phyloP scores from a whole-genome alignment of 805 yeast species.

The Saccharomycopsis babjevae region DNA sequence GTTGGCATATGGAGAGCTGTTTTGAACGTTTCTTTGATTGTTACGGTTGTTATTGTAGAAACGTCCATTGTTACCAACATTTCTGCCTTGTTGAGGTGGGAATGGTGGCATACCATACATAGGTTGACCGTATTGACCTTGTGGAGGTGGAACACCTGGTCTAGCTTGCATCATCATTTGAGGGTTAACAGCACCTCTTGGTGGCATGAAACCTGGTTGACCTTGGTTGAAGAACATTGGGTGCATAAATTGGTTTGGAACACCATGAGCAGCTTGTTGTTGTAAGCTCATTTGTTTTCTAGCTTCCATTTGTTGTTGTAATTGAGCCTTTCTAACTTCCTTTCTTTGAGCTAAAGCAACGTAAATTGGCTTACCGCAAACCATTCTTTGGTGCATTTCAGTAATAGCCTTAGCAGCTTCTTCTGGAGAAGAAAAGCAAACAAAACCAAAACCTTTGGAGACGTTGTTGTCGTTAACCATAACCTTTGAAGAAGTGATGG shows the following conservation, averaged over 20 bases:
- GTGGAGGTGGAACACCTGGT: constrained; percentile 45
- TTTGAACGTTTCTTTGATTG: constrained; percentile 25
- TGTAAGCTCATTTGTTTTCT: constrained; percentile 98
- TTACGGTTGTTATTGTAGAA: constrained; percentile 23
- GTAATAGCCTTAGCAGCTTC: constrained; percentile 98
- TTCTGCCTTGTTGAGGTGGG: constrained; percentile 41
- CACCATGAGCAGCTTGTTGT: constrained; percentile 83
- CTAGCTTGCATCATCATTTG: constrained; percentile 65
- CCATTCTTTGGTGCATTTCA: constrained; percentile 96
- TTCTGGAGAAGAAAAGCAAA: constrained; percentile 94
- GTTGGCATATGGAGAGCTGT: constrained; percentile 20
- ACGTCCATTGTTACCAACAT: constrained; percentile 33
- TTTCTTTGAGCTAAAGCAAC: constrained; percentile 98
- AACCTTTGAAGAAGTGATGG: constrained; percentile 91
- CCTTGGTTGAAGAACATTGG: constrained; percentile 71
- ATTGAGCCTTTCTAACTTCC: constrained; percentile 93
- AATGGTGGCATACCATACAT: constrained; percentile 82
- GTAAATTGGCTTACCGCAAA: constrained; percentile 90
- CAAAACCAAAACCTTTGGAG: constrained; percentile 98
- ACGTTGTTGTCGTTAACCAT: constrained; percentile 92
- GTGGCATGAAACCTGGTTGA: constrained; percentile 79
- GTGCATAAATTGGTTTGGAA: constrained; percentile 78
- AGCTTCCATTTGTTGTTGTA: constrained; percentile 96
- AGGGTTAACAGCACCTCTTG: constrained; percentile 70
- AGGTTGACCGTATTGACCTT: constrained; percentile 57